Evolutionary conservation across 1,139 yeast species (phyloP).

Genomic region (Lodderomyces jiufengensis): DNA sequence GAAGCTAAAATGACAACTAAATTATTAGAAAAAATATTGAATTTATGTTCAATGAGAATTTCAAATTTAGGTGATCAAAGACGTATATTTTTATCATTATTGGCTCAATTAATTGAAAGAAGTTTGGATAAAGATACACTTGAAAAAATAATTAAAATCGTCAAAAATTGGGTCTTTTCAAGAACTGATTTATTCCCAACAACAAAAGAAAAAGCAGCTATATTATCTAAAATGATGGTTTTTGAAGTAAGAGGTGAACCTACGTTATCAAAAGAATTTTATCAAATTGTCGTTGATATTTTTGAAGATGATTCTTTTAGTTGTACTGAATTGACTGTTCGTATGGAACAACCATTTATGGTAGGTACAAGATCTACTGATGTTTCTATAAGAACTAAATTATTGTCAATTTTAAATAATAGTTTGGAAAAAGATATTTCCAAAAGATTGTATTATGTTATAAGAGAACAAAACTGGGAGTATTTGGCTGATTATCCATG

Average conservation of each 20-base stretch:
- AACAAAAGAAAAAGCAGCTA: slow-evolving; percentile 93
- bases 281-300: slow-evolving; percentile 81
- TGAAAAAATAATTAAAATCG: slow-evolving; percentile 72
- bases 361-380: slow-evolving; percentile 89
- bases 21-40: slow-evolving; percentile 70
- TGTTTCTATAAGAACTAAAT: slow-evolving; percentile 66
- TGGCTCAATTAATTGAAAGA: slow-evolving; percentile 88
- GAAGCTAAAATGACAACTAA: slow-evolving; percentile 80
- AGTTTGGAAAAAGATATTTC: slow-evolving; percentile 78
- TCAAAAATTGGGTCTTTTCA: slow-evolving; percentile 86
- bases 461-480: slow-evolving; percentile 97
- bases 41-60: slow-evolving; percentile 76
- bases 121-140: slow-evolving; percentile 76
- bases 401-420: slow-evolving; percentile 76
- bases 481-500: slow-evolving; percentile 88
- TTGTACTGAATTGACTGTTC: slow-evolving; percentile 85
- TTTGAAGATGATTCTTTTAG: slow-evolving; percentile 79
- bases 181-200: slow-evolving; percentile 87
- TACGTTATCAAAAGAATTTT: slow-evolving; percentile 74
- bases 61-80: slow-evolving; percentile 89
- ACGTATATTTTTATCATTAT: slow-evolving; percentile 75
- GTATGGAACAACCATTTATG: slow-evolving; percentile 95
- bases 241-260: slow-evolving; percentile 87
- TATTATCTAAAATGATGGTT: slow-evolving; percentile 88
- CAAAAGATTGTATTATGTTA: slow-evolving; percentile 77